These are phyloP conservation scores for Sarocladium oryzae DNA, from an alignment of 2,329 filamentous ascomycete species.

Conservation along the genomic window DNA sequence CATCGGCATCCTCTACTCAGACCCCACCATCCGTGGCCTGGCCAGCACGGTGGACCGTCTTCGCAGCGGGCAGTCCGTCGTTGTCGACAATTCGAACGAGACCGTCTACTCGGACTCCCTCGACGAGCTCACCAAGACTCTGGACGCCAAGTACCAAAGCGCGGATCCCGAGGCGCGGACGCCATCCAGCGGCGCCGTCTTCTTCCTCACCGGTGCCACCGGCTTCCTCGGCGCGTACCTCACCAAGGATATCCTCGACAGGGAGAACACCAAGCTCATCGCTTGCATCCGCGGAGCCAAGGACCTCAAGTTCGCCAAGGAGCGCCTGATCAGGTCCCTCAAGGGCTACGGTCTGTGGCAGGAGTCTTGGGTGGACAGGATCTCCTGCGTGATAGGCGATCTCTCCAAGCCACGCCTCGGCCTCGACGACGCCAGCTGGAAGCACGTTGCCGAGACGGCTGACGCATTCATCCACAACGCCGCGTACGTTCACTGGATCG, in stretches of 20 bases:
- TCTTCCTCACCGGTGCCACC: slow-evolving; percentile 80
- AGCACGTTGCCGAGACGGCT: slow-evolving; percentile 55
- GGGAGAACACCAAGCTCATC: slow-evolving; percentile 37
- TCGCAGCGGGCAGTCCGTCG: neutral
- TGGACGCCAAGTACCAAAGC: slow-evolving; percentile 35
- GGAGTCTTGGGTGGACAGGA: slow-evolving; percentile 56
- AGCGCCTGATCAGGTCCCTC: slow-evolving; percentile 53
- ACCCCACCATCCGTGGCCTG: slow-evolving; percentile 22
- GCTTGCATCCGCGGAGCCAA: slow-evolving; percentile 70
- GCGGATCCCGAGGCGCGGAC: slow-evolving; percentile 28
- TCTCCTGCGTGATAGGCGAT: slow-evolving; percentile 67
- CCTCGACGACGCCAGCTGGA: slow-evolving; percentile 60
- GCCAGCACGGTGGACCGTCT: slow-evolving; percentile 23
- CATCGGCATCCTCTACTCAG: slow-evolving; percentile 25
- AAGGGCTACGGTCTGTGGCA: slow-evolving; percentile 77
- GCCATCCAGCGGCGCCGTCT: slow-evolving; percentile 37
- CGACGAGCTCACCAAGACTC: slow-evolving; percentile 38
- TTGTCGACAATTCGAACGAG: no score
- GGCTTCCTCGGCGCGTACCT: slow-evolving; percentile 77
- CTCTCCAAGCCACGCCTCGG: slow-evolving; percentile 68
- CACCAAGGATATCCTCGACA: slow-evolving; percentile 64
- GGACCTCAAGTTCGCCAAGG: slow-evolving; percentile 28
- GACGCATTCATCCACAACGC: slow-evolving; percentile 81
- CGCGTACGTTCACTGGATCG: slow-evolving; percentile 75
- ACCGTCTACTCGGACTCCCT: slow-evolving; percentile 48